Evolutionary conservation across 768 basidiomycete species (phyloP), one percentile per base, ranked within the genome.

Genomic region (Suillus weaverae): DNA sequence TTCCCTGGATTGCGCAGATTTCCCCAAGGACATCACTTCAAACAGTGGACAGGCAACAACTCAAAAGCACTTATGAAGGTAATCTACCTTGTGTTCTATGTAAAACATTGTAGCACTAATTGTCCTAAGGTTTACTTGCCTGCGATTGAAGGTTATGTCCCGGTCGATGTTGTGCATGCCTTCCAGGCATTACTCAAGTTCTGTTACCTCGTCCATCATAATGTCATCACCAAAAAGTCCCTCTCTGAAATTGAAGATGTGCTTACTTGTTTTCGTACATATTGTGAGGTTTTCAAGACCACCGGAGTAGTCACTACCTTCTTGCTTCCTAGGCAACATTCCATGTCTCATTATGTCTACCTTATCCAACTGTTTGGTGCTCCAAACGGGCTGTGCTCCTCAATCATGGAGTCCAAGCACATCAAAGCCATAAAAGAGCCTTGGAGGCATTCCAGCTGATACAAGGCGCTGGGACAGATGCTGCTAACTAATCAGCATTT

Each of bases 391-490:
- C 30, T 71, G 16, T 64, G 70, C 43, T 64, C 64, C n/a, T 71
- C 69, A 1, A 71, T 71, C 33, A 71, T 62, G 7, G 70, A 71
- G 61, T 66, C 62, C 0, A 74, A 74, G 53, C 76, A 76, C 53
- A 78, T 77, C 64, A 73, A 74, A 35, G 76, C 76, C 5, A 74
- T 79, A 5, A 78, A 78, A 61, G 57, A 76, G 51, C 78, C 78
- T 1, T 80, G 72, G 68, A 68, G 71, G 1, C 70, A 68, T 3
- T 79, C 54, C 6, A 46, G 46, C 39, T 1, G 33, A 9, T 62
- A n/a, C 36, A 32, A 53, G 10, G 46, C 62, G 0, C 67, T 81
- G 9, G 70, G 67, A 0, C 78, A 80, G 56, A 81, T 80, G 78
- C 70, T 81, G 13, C 41, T 54, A 11, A 66, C 44, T 7, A 68